Conservation (phyloP, 495 filamentous ascomycete genomes). For the Parmelia sp. region DNA sequence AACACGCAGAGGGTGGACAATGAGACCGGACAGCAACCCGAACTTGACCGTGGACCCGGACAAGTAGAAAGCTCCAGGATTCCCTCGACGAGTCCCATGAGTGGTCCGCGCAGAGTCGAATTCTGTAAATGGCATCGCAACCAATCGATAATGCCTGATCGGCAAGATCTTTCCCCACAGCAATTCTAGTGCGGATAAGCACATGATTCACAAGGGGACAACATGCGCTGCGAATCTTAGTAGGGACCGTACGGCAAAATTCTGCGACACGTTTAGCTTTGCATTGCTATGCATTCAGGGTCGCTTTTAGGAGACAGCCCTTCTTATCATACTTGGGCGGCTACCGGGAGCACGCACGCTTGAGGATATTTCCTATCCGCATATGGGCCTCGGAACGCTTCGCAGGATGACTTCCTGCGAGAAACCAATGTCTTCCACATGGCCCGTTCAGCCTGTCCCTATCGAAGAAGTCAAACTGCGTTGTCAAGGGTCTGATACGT, state of each 20-base stretch:
- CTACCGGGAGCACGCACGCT: not conserved
- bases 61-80: not conserved
- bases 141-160: not conserved
- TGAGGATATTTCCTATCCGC: not conserved
- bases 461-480: not conserved
- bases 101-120: slow-evolving; percentile 14
- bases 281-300: not conserved
- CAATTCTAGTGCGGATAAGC: not conserved
- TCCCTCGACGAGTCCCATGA: not conserved
- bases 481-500: not conserved
- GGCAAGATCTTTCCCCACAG: not conserved
- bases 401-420: too few relatives aligned
- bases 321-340: not conserved
- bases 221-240: not conserved
- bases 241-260: not conserved
- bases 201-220: not conserved
- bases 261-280: not conserved
- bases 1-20: not conserved
- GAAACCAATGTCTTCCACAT: not conserved
- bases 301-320: not conserved
- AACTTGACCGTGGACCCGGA: not conserved
- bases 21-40: not conserved
- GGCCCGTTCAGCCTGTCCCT: not conserved
- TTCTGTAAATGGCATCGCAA: slow-evolving; percentile 9
- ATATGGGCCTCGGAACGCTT: not conserved